Evolutionary conservation across 768 basidiomycete genomes (phyloP).

Genomic region (Dictyophora rubrovolvata): DNA sequence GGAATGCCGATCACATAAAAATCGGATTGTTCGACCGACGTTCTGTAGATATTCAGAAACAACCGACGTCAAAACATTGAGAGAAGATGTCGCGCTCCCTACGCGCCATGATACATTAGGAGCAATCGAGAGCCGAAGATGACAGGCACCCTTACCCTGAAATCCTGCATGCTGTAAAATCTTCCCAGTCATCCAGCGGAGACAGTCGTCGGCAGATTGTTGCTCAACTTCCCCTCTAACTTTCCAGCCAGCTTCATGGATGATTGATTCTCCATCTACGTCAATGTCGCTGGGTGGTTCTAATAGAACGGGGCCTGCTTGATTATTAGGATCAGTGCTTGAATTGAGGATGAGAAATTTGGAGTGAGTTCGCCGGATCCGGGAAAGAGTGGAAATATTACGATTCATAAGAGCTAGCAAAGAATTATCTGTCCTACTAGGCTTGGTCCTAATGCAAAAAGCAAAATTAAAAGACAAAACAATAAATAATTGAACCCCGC

Average conservation of each 20-base stretch:
- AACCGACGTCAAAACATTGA: slow-evolving; percentile 71
- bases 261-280: slow-evolving; percentile 15
- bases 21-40: slow-evolving; percentile 78
- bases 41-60: slow-evolving; percentile 75
- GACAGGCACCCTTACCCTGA: slow-evolving; percentile 50
- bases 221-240: slow-evolving; percentile 15
- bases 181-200: slow-evolving; percentile 64
- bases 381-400: slow-evolving; percentile 66
- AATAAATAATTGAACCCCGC: neutral
- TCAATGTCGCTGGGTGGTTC: slow-evolving; percentile 6
- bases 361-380: slow-evolving; percentile 61
- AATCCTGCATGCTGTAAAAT: slow-evolving; percentile 86
- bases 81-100: slow-evolving; percentile 67
- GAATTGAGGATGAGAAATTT: slow-evolving; percentile 52
- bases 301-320: neutral
- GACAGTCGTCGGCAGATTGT: slow-evolving; percentile 44
- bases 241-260: slow-evolving; percentile 18
- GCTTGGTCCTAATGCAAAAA: slow-evolving; percentile 17
- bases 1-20: slow-evolving; percentile 71
- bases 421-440: slow-evolving; percentile 24
- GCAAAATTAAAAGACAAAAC: neutral
- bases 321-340: slow-evolving; percentile 2
- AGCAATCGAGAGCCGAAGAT: neutral
- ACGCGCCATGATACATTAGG: neutral
- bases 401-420: slow-evolving; percentile 63